These are phyloP conservation scores for Botrytis byssoidea DNA, from an alignment of 2,329 filamentous ascomycete genomes.

Conservation along the genomic window DNA sequence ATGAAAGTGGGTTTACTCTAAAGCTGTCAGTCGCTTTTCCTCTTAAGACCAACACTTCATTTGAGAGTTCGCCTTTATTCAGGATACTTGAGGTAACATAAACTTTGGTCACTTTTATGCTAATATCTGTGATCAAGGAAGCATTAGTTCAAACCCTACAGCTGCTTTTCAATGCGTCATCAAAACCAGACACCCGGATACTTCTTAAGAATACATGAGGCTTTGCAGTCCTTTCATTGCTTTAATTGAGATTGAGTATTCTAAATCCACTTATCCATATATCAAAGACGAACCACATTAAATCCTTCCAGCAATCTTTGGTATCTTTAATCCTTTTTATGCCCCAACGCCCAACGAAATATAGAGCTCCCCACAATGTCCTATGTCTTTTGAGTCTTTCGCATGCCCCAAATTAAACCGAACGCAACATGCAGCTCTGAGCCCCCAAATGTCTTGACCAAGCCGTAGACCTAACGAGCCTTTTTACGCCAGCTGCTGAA, in stretches of 20 bases:
- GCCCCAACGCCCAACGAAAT: background rate
- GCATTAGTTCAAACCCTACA: no score
- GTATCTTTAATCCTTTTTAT: background rate
- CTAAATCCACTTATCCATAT: background rate
- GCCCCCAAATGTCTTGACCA: background rate
- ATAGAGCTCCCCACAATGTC: background rate
- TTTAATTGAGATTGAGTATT: background rate
- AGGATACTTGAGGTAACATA: rapidly evolving
- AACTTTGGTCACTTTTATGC: background rate
- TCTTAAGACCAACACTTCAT: background rate
- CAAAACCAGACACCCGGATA: background rate
- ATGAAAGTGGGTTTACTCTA: no score
- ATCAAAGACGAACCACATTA: background rate
- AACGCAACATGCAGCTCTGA: background rate
- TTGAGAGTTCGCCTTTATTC: background rate
- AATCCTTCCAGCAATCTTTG: background rate
- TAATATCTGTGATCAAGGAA: background rate
- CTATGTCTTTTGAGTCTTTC: background rate
- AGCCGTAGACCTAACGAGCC: background rate
- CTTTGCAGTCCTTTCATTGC: background rate
- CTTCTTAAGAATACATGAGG: background rate
- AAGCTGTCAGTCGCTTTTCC: background rate
- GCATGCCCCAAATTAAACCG: background rate
- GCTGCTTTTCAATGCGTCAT: background rate
- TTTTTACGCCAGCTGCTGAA: background rate